Base-by-base conservation (phyloP, 2,329 filamentous ascomycete species). In the Geosmithia putterillii region DNA sequence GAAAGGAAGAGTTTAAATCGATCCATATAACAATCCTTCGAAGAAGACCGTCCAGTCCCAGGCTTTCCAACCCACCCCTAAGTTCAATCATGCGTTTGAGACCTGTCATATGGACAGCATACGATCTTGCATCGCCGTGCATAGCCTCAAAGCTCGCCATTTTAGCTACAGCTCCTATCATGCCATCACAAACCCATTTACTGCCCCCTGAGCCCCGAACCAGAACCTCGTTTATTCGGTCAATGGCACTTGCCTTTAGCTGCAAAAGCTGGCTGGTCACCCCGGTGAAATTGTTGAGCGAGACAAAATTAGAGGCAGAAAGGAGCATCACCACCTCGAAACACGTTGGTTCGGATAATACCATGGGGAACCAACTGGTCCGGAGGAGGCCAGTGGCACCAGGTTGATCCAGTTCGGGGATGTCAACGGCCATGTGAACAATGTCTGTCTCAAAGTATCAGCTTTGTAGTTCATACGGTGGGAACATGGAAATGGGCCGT, bases 71-170 rank as follows among this genome's bases (percentile, higher is more conserved):
- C 3, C 70, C 69, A 4, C 69, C 69, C 19, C 69, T 59, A 36
- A 69, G 46, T 17, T 54, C 55, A 15, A 74, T 54, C 54, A 70
- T 65, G 15, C 58, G 55, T 28, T 52, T 46, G 19, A 73, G 54
- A 3, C 63, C 69, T 1, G 55, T 54, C 70, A 73, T 73, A 55
- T 74, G 70, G 4, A 64, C 61, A 42, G 60, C 54, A 46, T 67
- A 73, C 14, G 60, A 58, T 3, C 57, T 51, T 18, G 58, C 49
- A 18, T 61, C 58, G 19, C 69, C 69, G 48, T 65, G 70, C 47
- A 71, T 65, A n/a, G 68, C 67, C 50, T 74, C 70, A 51, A 69
- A 73, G 46, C 63, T 66, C 9, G 69, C 70, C 67, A 74, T 69
- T 47, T 70, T 68, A 28, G 66, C 66, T 4, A 71, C 66, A 3